These are phyloP conservation scores for Ceratorhiza oryzae-sativae DNA, from an alignment of 1,284 basidiomycete species.

Conservation along the genomic window DNA sequence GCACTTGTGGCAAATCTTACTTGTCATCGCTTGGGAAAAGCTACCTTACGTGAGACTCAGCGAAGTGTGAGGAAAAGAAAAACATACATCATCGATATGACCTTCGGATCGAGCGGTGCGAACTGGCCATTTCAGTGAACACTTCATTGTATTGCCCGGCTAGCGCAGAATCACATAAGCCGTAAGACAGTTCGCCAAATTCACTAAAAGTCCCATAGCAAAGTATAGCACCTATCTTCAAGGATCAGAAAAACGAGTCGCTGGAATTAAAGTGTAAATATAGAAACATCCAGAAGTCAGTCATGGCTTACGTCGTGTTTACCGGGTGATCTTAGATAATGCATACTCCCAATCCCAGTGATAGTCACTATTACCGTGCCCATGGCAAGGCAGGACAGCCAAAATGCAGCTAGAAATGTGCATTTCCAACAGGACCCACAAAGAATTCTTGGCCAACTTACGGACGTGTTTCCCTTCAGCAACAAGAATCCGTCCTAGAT, in stretches of 20 bases:
- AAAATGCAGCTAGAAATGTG: slow-evolving; percentile 5
- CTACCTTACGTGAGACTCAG: neutral
- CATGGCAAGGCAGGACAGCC: slow-evolving; percentile 17
- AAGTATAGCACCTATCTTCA: too few species aligned
- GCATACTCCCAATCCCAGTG: neutral
- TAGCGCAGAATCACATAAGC: neutral
- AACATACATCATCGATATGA: slow-evolving; percentile 9
- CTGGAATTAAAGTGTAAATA: slow-evolving; percentile 9
- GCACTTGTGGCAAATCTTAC: neutral
- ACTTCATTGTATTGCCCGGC: neutral
- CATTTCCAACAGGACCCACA: neutral
- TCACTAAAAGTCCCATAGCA: too few species aligned
- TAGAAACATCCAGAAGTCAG: slow-evolving; percentile 19
- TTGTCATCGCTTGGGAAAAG: slow-evolving; percentile 23
- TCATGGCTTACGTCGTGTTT: slow-evolving; percentile 8
- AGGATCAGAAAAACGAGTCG: too few species aligned
- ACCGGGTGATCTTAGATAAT: neutral
- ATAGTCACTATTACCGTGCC: neutral
- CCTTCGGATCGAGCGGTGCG: neutral
- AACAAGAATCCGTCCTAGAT: slow-evolving; percentile 18
- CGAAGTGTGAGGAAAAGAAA: neutral
- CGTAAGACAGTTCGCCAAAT: slow-evolving; percentile 16
- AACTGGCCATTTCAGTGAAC: neutral
- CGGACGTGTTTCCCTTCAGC: neutral
- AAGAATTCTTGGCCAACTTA: neutral